Percentiles rank a stretch among this genome's conserved stretches.
phyloP scores from a whole-genome alignment of 805 yeast genomes.

The Cyberlindnera bimundalis region DNA sequence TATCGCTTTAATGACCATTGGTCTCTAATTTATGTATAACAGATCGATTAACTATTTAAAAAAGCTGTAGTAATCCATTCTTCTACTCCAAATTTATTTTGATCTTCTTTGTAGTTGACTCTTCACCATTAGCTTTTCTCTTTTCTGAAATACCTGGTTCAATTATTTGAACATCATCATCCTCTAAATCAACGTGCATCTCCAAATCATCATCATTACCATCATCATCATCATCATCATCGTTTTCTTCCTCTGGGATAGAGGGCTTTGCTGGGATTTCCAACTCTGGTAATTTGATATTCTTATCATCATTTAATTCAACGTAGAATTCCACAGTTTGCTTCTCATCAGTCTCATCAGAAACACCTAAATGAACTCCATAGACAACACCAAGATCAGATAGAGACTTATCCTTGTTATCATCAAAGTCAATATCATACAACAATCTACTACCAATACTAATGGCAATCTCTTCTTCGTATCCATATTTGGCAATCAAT shows the following conservation, averaged over 20 bases:
- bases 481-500: constrained; percentile 48
- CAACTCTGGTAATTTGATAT: constrained; percentile 32
- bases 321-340: constrained; percentile 64
- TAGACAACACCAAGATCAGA: constrained; percentile 48
- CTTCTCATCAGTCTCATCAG: constrained; percentile 73
- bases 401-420: constrained; percentile 52
- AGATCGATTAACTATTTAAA: too few species aligned
- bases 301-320: constrained; percentile 24
- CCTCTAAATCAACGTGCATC: constrained; percentile 15
- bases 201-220: constrained; percentile 19
- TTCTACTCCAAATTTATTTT: too few species aligned
- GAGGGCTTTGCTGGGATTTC: constrained; percentile 29
- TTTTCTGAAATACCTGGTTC: constrained; percentile 21
- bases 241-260: constrained; percentile 20
- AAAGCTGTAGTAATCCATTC: too few species aligned
- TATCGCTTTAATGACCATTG: too few species aligned
- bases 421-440: constrained; percentile 88
- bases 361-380: constrained; percentile 65
- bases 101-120: constrained; percentile 10
- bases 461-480: constrained; percentile 52
- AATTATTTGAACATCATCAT: constrained; percentile 22
- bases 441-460: constrained; percentile 56
- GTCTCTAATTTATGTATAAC: too few species aligned
- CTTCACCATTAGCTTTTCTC: constrained; percentile 20
- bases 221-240: constrained; percentile 24